These are phyloP conservation scores for Mycena olivaceomarginata DNA, from an alignment of 768 basidiomycete genomes.

Conservation along the genomic window DNA sequence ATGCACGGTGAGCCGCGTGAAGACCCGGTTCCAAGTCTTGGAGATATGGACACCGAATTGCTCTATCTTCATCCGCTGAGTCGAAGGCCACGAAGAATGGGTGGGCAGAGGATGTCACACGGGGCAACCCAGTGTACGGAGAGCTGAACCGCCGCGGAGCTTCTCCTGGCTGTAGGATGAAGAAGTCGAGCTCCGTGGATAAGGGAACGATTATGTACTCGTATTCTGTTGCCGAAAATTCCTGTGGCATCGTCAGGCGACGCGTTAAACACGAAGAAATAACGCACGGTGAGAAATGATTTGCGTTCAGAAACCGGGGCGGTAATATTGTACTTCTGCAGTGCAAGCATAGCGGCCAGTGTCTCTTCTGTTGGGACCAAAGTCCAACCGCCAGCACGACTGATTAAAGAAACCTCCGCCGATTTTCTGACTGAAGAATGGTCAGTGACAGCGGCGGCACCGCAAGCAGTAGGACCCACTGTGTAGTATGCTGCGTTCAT, in stretches of 20 bases:
- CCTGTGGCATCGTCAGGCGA: background rate
- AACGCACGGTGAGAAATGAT: slow-evolving; percentile 15
- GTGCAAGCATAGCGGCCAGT: slow-evolving; percentile 7
- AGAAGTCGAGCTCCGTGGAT: slow-evolving; percentile 3
- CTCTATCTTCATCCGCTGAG: background rate
- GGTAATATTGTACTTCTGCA: slow-evolving; percentile 7
- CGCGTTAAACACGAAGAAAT: no score
- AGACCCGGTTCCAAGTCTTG: background rate
- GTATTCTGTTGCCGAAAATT: slow-evolving; percentile 16
- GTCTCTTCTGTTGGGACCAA: slow-evolving; percentile 28
- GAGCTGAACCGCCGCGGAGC: background rate
- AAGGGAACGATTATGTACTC: slow-evolving; percentile 7
- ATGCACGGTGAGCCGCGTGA: background rate
- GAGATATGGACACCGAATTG: background rate
- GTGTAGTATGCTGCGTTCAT: slow-evolving; percentile 12
- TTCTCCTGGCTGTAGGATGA: background rate
- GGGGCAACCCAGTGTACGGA: slow-evolving; percentile 12
- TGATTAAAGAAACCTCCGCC: background rate
- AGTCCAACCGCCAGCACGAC: background rate
- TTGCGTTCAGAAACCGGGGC: slow-evolving; percentile 13
- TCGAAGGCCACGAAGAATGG: slow-evolving; percentile 24
- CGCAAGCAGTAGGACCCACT: background rate
- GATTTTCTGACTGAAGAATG: slow-evolving; percentile 15
- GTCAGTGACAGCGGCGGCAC: background rate
- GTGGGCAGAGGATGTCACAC: slow-evolving; percentile 19